Base-by-base conservation (phyloP, 345 rosid species). In the Gynandropsis gynandra region DNA sequence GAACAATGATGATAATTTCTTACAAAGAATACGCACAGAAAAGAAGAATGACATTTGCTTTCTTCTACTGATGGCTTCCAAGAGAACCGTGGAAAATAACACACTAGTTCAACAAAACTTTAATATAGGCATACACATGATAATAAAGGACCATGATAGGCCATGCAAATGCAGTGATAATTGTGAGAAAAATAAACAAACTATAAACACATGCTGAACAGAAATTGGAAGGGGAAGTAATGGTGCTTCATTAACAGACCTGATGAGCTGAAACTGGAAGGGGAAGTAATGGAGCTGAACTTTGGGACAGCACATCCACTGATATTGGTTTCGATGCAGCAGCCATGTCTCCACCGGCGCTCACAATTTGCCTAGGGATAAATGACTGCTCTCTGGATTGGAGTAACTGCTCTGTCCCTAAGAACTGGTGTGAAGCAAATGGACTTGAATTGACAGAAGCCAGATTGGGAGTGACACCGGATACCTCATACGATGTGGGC, bases 121-220 rank as follows among this genome's bases (percentile, higher is more conserved):
- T n/a, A n/a, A n/a, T n/a, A n/a, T n/a, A n/a, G n/a, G n/a, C n/a
- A n/a, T n/a, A n/a, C n/a, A n/a, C n/a, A n/a, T n/a, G n/a, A 24
- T 24, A 24, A 24, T 24, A 36, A 2, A 32, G 29, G 27, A 21
- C 7, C 1, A 50, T 50, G 47, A 49, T n/a, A 51, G 47, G 47
- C 19, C 9, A 63, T 41, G 43, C 45, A 48, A 20, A 35, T 17
- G 53, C 51, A 24, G 38, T 32, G 43, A 59, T 40, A 16, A 5
- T 24, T 13, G 32, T 16, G 9, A 7, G 15, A 47, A 13, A 50
- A 52, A 39, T 46, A 32, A 36, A 59, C 5, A 2, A 13, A 39
- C 15, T n/a, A n/a, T n/a, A n/a, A n/a, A 46, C 14, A 66, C 70
- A 60, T 66, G 63, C 31, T 44, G 65, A 41, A 63, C 51, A 21